Evolutionary conservation across 345 rosid genomes (phyloP).

Genomic region (Euphorbia pulcherrima): DNA sequence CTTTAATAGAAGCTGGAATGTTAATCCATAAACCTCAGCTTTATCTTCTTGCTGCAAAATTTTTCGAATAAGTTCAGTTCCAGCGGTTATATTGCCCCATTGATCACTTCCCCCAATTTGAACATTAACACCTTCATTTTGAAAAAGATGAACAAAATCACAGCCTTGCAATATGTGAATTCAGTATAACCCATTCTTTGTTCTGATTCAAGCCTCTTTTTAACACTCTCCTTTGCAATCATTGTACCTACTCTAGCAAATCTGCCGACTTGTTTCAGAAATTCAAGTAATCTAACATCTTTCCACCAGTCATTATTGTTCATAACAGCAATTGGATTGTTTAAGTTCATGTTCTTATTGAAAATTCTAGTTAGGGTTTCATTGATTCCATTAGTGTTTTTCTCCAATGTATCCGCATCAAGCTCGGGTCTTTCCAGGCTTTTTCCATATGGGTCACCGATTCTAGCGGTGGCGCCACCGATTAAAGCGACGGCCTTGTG

Average conservation of each 20-base stretch:
- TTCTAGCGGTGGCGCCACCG: constrained; percentile 90
- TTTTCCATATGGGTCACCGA: constrained; percentile 97
- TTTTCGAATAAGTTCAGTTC: constrained; percentile 81
- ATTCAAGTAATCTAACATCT: constrained; percentile 69
- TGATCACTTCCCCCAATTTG: constrained; percentile 98
- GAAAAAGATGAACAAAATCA: constrained; percentile 65
- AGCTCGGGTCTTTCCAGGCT: constrained; percentile 88
- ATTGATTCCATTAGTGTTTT: constrained; percentile 52
- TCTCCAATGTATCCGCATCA: constrained; percentile 49
- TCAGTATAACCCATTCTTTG: constrained; percentile 96
- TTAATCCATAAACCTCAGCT: constrained; percentile 61
- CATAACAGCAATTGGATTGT: constrained; percentile 34
- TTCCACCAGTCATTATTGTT: constrained; percentile 99
- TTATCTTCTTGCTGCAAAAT: constrained; percentile 68
- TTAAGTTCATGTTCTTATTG: constrained; percentile 19
- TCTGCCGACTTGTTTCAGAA: constrained; percentile 70
- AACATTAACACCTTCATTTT: constrained; percentile 70
- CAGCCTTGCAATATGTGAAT: constrained; percentile 88
- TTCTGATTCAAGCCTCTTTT: constrained; percentile 85
- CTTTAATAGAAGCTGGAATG: constrained; percentile 83
- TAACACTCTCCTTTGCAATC: constrained; percentile 90
- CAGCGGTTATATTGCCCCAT: constrained; percentile 96
- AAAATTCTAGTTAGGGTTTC: constrained; percentile 46
- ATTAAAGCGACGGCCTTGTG: constrained; percentile 77
- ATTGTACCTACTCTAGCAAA: constrained; percentile 82